Evolutionary conservation across 805 yeast genomes (phyloP).

Genomic region (Metschnikowia reukaufii): DNA sequence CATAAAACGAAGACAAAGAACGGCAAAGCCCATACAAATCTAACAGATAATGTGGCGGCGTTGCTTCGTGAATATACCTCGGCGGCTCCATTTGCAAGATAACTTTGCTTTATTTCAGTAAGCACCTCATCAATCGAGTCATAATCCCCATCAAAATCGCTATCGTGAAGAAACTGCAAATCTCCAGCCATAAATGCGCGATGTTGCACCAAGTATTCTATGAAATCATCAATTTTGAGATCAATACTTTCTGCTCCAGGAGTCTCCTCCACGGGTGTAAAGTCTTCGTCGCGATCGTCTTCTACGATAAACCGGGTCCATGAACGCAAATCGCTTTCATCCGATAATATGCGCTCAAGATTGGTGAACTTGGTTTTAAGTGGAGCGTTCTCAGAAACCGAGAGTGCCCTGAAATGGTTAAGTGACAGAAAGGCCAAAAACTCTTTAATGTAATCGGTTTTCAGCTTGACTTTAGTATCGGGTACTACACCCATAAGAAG

Average conservation of each 20-base stretch:
- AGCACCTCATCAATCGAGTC: conserved; percentile 40
- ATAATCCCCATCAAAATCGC: conserved; percentile 36
- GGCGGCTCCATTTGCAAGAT: neutral
- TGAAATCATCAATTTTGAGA: conserved; percentile 31
- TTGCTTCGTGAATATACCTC: conserved; percentile 1
- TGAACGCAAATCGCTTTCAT: conserved; percentile 25
- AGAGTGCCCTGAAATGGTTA: conserved; percentile 6
- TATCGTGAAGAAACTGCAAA: conserved; percentile 27
- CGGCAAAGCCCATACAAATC: neutral
- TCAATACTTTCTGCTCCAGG: conserved; percentile 14
- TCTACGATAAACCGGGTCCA: conserved; percentile 28
- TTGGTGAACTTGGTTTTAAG: conserved; percentile 28
- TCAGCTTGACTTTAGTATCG: conserved; percentile 15
- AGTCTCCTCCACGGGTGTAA: conserved; percentile 7
- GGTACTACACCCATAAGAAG: conserved; percentile 10
- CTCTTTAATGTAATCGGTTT: conserved; percentile 28
- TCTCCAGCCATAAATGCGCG: conserved; percentile 30
- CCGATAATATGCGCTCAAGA: conserved; percentile 27
- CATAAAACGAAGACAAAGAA: neutral
- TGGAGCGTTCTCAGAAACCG: conserved; percentile 15
- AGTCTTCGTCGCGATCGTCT: conserved; percentile 16
- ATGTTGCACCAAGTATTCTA: conserved; percentile 27
- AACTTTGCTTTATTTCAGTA: conserved; percentile 24
- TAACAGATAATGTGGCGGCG: neutral
- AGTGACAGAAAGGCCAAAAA: conserved; percentile 22